Base-by-base conservation (phyloP, 2,329 filamentous ascomycete species). In the Talaromyces sp. region DNA sequence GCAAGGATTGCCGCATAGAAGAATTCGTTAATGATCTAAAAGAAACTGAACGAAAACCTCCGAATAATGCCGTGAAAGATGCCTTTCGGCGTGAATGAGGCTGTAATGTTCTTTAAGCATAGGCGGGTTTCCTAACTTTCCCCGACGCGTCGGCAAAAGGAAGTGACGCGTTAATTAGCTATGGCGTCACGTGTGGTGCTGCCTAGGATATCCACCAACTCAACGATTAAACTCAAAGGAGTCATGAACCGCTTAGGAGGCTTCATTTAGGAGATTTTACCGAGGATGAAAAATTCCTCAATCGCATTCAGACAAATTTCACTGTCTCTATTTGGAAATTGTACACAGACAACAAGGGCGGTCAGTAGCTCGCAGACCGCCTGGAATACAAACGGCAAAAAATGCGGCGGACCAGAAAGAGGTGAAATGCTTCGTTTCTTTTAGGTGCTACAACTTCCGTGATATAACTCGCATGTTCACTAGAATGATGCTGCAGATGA, bases 361-460 rank as follows among this genome's bases (percentile, higher is more conserved):
- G 61, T 56, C 61, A 57, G 7, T 14, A 50, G 7, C 11, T 3
- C 11, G 14, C 4, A 48, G 24, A 64, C 58, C 48, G 60, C 41
- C 54, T 43, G 27, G 14, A 62, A 33, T 13, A 16, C 14, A 7
- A n/a, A 16, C 6, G 65, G 74, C 74, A 76, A 67, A 74, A 72
- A 67, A 67, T 59, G 67, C 65, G 67, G 67, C 39, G 37, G 52
- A 47, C 19, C 10, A 31, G 14, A 27, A 24, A 16, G 45, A 56
- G 52, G 37, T 22, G 27, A 33, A 22, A 43, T 58, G 10, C 31
- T 24, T 43, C 4, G 56, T 7, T 31, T 45, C 22, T 19, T 13
- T 45, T 14, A 1, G 22, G 33, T 31, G 37, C 33, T 7, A 39
- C 52, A 24, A 56, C 52, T 24, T 3, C 52, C 11, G 52, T 37